A percentile compares a stretch with the other conserved stretches of the same genome.
phyloP scores from a whole-genome alignment of 805 yeast genomes.

The Saccharomycopsis sp. region DNA sequence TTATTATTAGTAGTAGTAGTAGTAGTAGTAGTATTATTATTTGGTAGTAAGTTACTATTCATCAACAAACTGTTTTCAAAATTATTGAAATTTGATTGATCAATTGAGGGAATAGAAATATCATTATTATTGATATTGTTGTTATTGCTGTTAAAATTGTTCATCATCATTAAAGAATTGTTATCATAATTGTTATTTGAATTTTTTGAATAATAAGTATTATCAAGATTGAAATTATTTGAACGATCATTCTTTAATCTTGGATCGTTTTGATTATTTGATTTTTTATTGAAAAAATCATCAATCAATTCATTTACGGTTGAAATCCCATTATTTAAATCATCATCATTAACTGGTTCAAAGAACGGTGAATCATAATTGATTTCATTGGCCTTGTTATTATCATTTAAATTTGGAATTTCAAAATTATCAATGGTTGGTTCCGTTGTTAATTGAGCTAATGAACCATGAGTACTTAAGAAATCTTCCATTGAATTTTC shows the following conservation, averaged over 20 bases:
- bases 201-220: no score
- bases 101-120: not conserved
- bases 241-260: no score
- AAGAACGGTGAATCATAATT: slow-evolving; percentile 10
- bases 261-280: no score
- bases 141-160: not conserved
- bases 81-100: no score
- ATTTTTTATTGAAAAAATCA: slow-evolving; percentile 7
- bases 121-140: not conserved
- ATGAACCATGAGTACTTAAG: not conserved
- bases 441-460: not conserved
- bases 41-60: not conserved
- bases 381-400: no score
- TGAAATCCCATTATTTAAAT: slow-evolving; percentile 1
- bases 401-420: no score
- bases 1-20: no score
- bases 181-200: not conserved
- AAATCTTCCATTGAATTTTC: slow-evolving; percentile 11
- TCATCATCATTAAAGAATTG: not conserved
- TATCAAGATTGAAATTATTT: no score
- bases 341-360: slow-evolving; percentile 12
- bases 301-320: slow-evolving; percentile 1
- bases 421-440: no score
- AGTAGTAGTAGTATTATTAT: no score
- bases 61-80: not conserved